Conservation (phyloP, 1,139 yeast genomes). For the Zygosaccharomyces sapae region DNA sequence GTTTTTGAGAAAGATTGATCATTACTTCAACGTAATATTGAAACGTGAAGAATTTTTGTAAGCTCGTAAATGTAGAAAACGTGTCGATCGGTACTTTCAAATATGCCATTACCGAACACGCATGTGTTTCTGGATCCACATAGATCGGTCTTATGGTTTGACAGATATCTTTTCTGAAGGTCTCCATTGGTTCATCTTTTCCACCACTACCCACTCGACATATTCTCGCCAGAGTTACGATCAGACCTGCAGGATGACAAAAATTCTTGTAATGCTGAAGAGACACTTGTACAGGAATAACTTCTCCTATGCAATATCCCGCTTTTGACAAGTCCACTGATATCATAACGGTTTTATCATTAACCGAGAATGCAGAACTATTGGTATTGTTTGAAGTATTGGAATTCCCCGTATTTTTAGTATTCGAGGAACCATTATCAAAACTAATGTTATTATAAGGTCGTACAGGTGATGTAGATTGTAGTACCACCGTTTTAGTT, state of each 20-base stretch:
- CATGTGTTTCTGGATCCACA: constrained; percentile 62
- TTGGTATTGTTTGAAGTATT: constrained; percentile 21
- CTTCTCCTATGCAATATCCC: constrained; percentile 77
- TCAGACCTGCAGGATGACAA: constrained; percentile 70
- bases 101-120: constrained; percentile 57
- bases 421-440: constrained; percentile 24
- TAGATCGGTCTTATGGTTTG: constrained; percentile 77
- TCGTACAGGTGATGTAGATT: constrained; percentile 35
- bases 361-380: constrained; percentile 13
- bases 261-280: constrained; percentile 68
- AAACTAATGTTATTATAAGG: constrained; percentile 13
- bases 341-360: constrained; percentile 44
- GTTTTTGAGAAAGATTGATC: constrained; percentile 57
- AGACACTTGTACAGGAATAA: constrained; percentile 63
- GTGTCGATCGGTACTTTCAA: constrained; percentile 78
- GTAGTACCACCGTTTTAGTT: constrained; percentile 61
- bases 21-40: constrained; percentile 82
- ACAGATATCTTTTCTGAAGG: constrained; percentile 78
- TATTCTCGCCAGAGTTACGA: constrained; percentile 74
- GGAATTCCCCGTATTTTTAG: constrained; percentile 13
- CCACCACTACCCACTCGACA: constrained; percentile 71
- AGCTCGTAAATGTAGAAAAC: constrained; percentile 76
- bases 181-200: constrained; percentile 56
- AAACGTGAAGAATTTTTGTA: constrained; percentile 64
- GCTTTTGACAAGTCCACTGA: constrained; percentile 57